These are phyloP conservation scores for Aspergillus novofumigatus DNA, from an alignment of 2,329 filamentous ascomycete genomes.

Conservation along the genomic window DNA sequence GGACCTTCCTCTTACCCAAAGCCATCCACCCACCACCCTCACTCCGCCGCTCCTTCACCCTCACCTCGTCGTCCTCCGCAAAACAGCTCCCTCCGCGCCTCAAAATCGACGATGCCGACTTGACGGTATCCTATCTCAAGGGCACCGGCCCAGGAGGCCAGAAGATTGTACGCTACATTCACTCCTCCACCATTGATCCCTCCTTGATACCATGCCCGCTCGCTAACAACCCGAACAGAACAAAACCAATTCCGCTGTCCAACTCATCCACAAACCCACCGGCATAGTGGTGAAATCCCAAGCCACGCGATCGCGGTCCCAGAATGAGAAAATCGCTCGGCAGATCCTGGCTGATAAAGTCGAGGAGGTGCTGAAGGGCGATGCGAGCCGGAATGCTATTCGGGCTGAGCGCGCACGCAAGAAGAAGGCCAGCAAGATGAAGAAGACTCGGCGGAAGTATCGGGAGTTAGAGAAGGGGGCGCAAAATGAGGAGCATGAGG, in stretches of 20 bases:
- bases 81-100: slow-evolving; percentile 74
- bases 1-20: neutral
- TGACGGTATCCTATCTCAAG: slow-evolving; percentile 82
- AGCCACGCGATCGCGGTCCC: slow-evolving; percentile 76
- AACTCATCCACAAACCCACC: slow-evolving; percentile 84
- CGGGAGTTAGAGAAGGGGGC: slow-evolving; percentile 31
- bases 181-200: neutral
- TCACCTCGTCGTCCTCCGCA: slow-evolving; percentile 19
- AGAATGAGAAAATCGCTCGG: slow-evolving; percentile 84
- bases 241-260: slow-evolving; percentile 93
- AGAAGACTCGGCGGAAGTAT: slow-evolving; percentile 45
- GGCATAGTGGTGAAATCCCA: slow-evolving; percentile 93
- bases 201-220: neutral
- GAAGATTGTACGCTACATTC: slow-evolving; percentile 65
- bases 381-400: slow-evolving; percentile 71
- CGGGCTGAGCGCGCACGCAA: slow-evolving; percentile 78
- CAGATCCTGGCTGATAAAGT: slow-evolving; percentile 69
- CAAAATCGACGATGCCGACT: slow-evolving; percentile 69
- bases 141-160: slow-evolving; percentile 91
- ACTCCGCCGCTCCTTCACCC: slow-evolving; percentile 20
- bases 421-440: slow-evolving; percentile 42
- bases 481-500: slow-evolving; percentile 9
- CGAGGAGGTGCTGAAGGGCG: slow-evolving; percentile 72
- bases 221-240: slow-evolving; percentile 52
- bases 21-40: neutral